phyloP scores from a whole-genome alignment of 2,329 filamentous ascomycete species.

The Emergomyces pasteurianus region DNA sequence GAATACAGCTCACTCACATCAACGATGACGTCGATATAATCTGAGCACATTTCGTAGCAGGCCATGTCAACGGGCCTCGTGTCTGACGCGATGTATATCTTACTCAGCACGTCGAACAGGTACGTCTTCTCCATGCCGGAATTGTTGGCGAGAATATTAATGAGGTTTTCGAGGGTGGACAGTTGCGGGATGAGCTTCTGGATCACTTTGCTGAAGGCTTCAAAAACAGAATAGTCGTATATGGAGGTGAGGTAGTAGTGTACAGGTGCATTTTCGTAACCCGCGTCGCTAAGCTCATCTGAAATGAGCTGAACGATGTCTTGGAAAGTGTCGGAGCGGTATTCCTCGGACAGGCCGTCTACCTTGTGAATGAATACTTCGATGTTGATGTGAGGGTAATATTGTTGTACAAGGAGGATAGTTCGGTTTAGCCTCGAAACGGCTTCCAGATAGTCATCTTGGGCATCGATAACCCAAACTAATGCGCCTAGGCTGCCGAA shows the following conservation, averaged over 20 bases:
- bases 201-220: conserved; percentile 96
- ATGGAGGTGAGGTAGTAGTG: conserved; percentile 95
- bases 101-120: conserved; percentile 92
- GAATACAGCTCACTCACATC: conserved; percentile 95
- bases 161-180: conserved; percentile 80
- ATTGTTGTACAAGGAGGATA: conserved; percentile 76
- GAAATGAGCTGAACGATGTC: conserved; percentile 95
- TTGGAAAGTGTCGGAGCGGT: conserved; percentile 87
- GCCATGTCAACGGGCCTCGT: conserved; percentile 86
- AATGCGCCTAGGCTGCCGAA: conserved; percentile 89
- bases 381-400: conserved; percentile 87
- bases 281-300: conserved; percentile 86
- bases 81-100: conserved; percentile 97
- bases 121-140: conserved; percentile 97
- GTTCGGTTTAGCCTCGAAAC: conserved; percentile 77
- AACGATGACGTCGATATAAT: conserved; percentile 97
- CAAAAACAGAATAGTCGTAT: conserved; percentile 97
- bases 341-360: conserved; percentile 93
- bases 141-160: conserved; percentile 85
- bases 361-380: conserved; percentile 99
- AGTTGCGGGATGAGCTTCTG: conserved; percentile 93
- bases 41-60: conserved; percentile 95
- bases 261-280: conserved; percentile 85
- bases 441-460: conserved; percentile 93
- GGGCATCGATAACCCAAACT: conserved; percentile 97